Evolutionary conservation across 441 rosid genomes (phyloP).

Genomic region (Erysimum cheiri): DNA sequence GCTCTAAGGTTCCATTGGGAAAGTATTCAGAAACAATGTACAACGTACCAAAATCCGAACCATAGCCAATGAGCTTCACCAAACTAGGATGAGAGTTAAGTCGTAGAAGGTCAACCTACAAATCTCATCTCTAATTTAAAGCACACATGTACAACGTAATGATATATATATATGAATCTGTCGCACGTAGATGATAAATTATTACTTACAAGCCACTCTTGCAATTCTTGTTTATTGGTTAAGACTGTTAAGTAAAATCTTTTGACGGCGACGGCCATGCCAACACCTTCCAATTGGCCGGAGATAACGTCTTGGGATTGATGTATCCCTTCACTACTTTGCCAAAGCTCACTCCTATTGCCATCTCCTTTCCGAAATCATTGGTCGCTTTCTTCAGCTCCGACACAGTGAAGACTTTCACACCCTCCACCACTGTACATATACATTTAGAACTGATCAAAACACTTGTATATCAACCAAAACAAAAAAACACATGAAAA

Average conservation of each 20-base stretch:
- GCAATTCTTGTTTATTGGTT: not conserved
- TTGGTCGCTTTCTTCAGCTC: not conserved
- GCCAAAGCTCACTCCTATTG: not conserved
- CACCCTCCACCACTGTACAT: slow-evolving; percentile 1
- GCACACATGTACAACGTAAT: too few relatives aligned
- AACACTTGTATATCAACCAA: too few relatives aligned
- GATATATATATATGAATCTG: too few relatives aligned
- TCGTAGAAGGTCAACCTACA: slow-evolving; percentile 13
- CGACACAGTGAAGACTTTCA: slow-evolving; percentile 4
- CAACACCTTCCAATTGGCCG: not conserved
- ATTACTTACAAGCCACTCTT: slow-evolving; percentile 24
- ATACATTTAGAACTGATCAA: not conserved
- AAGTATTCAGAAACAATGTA: not conserved
- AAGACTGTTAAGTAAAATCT: not conserved
- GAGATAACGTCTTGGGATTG: slow-evolving; percentile 15
- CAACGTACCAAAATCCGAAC: not conserved
- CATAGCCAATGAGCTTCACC: slow-evolving; percentile 32
- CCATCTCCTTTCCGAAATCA: not conserved
- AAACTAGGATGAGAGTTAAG: not conserved
- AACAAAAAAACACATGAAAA: too few relatives aligned
- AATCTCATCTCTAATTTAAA: not conserved
- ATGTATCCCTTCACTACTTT: slow-evolving; percentile 1
- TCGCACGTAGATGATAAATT: too few relatives aligned
- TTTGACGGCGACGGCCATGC: not conserved
- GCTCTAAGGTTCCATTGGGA: slow-evolving; percentile 3